Evolutionary conservation across 169 alveolate species (phyloP).

Genomic region (Plasmodium blacklocki): DNA sequence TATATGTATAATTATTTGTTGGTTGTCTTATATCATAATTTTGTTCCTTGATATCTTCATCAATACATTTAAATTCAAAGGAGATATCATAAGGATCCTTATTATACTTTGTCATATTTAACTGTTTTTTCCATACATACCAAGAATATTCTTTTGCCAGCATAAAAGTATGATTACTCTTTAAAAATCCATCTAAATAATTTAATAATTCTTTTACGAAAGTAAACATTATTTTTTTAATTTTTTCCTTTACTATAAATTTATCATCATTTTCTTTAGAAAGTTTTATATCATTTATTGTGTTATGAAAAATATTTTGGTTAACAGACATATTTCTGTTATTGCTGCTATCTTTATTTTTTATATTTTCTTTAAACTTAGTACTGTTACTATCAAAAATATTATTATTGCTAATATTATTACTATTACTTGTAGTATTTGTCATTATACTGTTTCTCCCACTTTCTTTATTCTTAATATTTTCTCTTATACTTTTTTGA

Average conservation of each 20-base stretch:
- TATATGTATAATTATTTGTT: not conserved
- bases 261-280: not conserved
- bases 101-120: not conserved
- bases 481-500: slow-evolving; percentile 13
- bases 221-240: slow-evolving; percentile 7
- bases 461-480: not conserved
- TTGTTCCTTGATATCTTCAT: not conserved
- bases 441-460: not conserved
- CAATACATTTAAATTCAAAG: slow-evolving; percentile 15
- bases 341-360: not conserved
- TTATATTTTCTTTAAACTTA: not conserved
- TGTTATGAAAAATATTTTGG: not conserved
- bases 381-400: not conserved
- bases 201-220: slow-evolving; percentile 32
- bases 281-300: not conserved
- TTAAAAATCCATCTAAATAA: slow-evolving; percentile 6
- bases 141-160: slow-evolving; percentile 33
- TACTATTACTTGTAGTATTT: not conserved
- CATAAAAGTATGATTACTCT: not conserved
- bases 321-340: not conserved
- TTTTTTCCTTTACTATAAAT: slow-evolving; percentile 9
- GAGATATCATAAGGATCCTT: slow-evolving; percentile 4
- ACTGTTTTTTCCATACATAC: slow-evolving; percentile 56
- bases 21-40: not conserved
- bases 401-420: not conserved